Evolutionary conservation across 306 rosid species (phyloP), one percentile per base, ranked within the genome.

Genomic region (Mucuna pruriens): DNA sequence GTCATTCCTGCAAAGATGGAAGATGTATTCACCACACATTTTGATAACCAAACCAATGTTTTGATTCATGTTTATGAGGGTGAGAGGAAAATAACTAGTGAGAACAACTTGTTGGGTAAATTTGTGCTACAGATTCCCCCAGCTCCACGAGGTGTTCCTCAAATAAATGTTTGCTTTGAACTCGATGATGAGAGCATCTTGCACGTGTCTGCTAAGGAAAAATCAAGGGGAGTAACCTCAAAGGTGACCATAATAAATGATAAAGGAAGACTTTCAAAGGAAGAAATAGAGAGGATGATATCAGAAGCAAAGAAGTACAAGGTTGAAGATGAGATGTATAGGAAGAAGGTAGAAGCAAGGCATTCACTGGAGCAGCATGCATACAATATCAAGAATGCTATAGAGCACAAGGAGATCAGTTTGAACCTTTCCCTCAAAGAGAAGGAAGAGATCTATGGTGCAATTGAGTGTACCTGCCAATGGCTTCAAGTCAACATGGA

Each of bases 71-170:
- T 89, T 4, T 87, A 70, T 1, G 88, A 89, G 79, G 93, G 91
- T 0, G 93, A 89, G 82, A 81, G 93, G 26, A 58, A 83, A 4
- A 78, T 55, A 39, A 19, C 85, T 0, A 20, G 10, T 0, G 89
- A 85, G 48, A 87, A 90, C 83, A 87, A 87, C 64, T 22, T 82
- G 83, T 76, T 90, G 1, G 93, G 88, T 0, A 44, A 58, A 5
- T 87, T 87, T 1, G 10, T 74, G 0, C 62, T 23, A 2, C n/a
- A 52, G 39, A 2, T 89, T 70, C 87, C 91, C 11, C 82, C 80
- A 0, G 90, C 86, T 1, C 90, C 84, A 0, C 26, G 85, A 9
- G 89, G 85, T 36, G 80, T 66, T 45, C 51, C 51, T 1, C 16
- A 45, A 45, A 45, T 45, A 3, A 45, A 1, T 2, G n/a, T 45